Base-by-base conservation (phyloP, 352 stramenopile species). In the Globisporangium viniferum region DNA sequence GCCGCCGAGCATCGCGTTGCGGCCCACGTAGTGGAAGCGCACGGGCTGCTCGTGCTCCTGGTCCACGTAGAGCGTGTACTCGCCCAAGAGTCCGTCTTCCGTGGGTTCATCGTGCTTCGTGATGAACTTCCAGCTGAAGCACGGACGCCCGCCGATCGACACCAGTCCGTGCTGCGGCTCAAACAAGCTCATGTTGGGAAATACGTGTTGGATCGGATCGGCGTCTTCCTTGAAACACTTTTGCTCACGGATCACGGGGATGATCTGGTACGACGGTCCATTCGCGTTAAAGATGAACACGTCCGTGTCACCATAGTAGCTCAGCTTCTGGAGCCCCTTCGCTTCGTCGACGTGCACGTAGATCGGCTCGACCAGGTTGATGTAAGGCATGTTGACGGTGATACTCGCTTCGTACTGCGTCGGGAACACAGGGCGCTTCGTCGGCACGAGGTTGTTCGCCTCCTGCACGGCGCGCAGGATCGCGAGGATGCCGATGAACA, bases 41-140 rank as follows among this genome's bases (percentile, higher is more conserved):
- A 97, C 88, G 35, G 89, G 88, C 8, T 79, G 67, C 56, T 95
- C 84, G 14, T 78, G 88, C 39, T 76, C 73, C 66, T 90, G 81
- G 67, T 95, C 87, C 27, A 96, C 88, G 64, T 90, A 97, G 27
- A 96, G 75, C 35, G 83, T 94, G 75, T 97, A 97, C 68, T 93
- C 85, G 54, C 90, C 90, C 53, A 92, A 62, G 12, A 93, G 71
- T 2, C 88, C 88, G 59, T 91, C 86, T 0, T 68, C 66, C 1
- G 85, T 92, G 2, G 78, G 83, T 31, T 81, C 73, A 24, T 84
- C 66, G 6, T 74, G 71, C 31, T 82, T 76, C 3, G 89, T 94
- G 27, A 83, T 67, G 63, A 89, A 94, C 64, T 91, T 91, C 89
- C 88, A 97, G 65, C 82, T 89, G 59, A 92, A 84, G 60, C 90